Conservation (phyloP, 805 yeast species). For the Martiniozyma abietophila region DNA sequence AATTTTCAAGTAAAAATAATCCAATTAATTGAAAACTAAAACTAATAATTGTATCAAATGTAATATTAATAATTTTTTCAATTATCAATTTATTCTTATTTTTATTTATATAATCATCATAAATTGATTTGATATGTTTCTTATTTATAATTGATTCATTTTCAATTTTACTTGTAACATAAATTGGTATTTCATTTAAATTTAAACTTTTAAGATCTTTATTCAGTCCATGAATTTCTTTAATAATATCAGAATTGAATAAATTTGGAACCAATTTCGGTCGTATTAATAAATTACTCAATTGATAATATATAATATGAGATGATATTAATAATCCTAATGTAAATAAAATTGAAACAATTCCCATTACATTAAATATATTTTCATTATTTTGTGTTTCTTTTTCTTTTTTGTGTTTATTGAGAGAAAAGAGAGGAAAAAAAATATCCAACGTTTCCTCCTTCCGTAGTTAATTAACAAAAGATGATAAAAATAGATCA, state of each 20-base stretch:
- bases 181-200: constrained; percentile 2
- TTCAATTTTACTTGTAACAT: background rate
- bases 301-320: constrained; percentile 3
- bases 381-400: no score
- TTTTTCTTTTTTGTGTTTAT: no score
- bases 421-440: no score
- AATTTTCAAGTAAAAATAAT: constrained; percentile 23
- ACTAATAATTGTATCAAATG: constrained; percentile 20
- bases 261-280: constrained; percentile 8
- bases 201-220: background rate
- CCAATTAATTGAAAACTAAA: constrained; percentile 21
- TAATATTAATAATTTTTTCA: constrained; percentile 4
- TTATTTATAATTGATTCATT: background rate
- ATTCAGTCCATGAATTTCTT: constrained; percentile 4
- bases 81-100: background rate
- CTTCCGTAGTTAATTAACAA: no score
- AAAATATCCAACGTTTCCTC: no score
- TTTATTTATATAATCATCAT: background rate
- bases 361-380: no score
- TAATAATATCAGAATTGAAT: constrained; percentile 3
- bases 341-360: no score
- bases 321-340: background rate
- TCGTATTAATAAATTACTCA: constrained; percentile 5
- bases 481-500: no score
- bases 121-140: no score